Evolutionary conservation across 371 early-diverging fungal genomes (phyloP).

Genomic region (Syncephalastrum sp.): DNA sequence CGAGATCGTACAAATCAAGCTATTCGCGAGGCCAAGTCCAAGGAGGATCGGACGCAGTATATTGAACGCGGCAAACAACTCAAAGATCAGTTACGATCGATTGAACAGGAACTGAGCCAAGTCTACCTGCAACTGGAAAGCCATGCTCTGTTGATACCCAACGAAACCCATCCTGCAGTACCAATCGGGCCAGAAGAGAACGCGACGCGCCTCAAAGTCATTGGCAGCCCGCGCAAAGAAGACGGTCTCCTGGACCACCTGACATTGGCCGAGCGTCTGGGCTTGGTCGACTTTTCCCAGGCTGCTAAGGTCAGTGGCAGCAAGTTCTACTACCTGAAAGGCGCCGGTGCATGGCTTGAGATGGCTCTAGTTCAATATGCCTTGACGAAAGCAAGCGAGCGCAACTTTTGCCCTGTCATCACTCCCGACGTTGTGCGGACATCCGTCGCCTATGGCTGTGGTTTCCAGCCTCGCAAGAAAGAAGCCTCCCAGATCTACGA

Average conservation of each 20-base stretch:
- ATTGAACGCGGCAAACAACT: slow-evolving; percentile 14
- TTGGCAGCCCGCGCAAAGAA: slow-evolving; percentile 36
- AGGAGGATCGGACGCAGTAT: slow-evolving; percentile 5
- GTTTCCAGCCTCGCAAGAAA: slow-evolving; percentile 81
- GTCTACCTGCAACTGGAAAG: slow-evolving; percentile 19
- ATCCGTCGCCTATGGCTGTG: slow-evolving; percentile 83
- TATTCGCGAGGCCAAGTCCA: slow-evolving; percentile 13
- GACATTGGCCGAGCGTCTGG: slow-evolving; percentile 57
- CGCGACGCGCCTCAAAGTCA: slow-evolving; percentile 49
- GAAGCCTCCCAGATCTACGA: slow-evolving; percentile 87
- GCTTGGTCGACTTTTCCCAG: slow-evolving; percentile 79
- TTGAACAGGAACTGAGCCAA: slow-evolving; percentile 36
- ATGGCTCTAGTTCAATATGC: slow-evolving; percentile 87
- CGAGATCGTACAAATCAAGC: slow-evolving; percentile 50
- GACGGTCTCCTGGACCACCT: slow-evolving; percentile 65
- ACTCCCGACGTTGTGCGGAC: slow-evolving; percentile 87
- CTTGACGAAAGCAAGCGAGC: slow-evolving; percentile 63
- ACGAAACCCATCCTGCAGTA: slow-evolving; percentile 63
- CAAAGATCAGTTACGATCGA: slow-evolving; percentile 20
- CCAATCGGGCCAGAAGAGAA: slow-evolving; percentile 68
- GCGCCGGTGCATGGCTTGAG: slow-evolving; percentile 84
- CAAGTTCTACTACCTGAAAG: slow-evolving; percentile 85
- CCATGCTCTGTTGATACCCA: slow-evolving; percentile 68
- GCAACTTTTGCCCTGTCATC: slow-evolving; percentile 79
- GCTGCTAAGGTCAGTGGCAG: slow-evolving; percentile 82